These are phyloP conservation scores for Podaxis sp. DNA, from an alignment of 768 basidiomycete species.

Conservation along the genomic window DNA sequence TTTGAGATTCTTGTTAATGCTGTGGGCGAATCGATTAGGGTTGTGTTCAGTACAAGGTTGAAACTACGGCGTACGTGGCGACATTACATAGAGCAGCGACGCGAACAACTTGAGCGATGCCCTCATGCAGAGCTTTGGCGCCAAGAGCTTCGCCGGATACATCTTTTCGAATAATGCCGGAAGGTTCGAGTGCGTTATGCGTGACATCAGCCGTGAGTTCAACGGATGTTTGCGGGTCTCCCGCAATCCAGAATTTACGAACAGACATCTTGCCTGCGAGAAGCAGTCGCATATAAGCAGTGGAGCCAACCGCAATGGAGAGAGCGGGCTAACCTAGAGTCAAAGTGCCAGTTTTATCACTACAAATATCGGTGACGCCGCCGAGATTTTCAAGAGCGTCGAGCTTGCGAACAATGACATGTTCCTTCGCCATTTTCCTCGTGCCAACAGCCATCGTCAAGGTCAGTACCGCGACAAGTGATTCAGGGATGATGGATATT, in stretches of 20 bases:
- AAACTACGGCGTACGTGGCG: slow-evolving; percentile 28
- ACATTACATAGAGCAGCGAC: slow-evolving; percentile 39
- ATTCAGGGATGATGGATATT: slow-evolving; percentile 41
- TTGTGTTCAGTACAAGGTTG: background rate
- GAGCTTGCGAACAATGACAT: slow-evolving; percentile 62
- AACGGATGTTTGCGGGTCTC: slow-evolving; percentile 21
- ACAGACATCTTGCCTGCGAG: slow-evolving; percentile 40
- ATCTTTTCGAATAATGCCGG: slow-evolving; percentile 18
- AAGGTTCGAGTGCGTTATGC: slow-evolving; percentile 33
- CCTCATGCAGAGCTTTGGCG: slow-evolving; percentile 15
- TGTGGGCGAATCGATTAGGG: slow-evolving; percentile 17
- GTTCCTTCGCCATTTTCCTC: slow-evolving; percentile 51
- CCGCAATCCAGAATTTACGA: slow-evolving; percentile 39
- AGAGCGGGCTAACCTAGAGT: slow-evolving; percentile 32
- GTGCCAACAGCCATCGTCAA: slow-evolving; percentile 62
- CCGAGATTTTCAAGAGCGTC: slow-evolving; percentile 65
- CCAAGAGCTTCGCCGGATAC: slow-evolving; percentile 18
- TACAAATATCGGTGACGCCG: slow-evolving; percentile 54
- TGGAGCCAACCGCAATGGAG: background rate
- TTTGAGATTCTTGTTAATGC: slow-evolving; percentile 36
- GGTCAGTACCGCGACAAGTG: slow-evolving; percentile 48
- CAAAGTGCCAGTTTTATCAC: slow-evolving; percentile 67
- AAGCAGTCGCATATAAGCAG: background rate
- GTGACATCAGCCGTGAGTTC: slow-evolving; percentile 34
- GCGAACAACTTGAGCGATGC: slow-evolving; percentile 28